Evolutionary conservation across 441 rosid species (phyloP), one percentile per base, ranked within the genome.

Genomic region (Populus hybrid): DNA sequence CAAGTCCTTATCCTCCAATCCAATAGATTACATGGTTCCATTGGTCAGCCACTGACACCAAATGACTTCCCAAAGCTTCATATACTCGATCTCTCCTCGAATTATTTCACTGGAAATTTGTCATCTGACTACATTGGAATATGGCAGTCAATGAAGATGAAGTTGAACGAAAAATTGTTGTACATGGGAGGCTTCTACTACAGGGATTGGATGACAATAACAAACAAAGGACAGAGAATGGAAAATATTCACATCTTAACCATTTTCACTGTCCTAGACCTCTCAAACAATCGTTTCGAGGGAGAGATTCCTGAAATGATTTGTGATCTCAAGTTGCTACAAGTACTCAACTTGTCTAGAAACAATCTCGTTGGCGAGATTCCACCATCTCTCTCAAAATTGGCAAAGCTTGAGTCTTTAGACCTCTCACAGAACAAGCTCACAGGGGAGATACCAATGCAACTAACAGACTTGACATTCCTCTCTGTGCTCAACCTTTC

Each of bases 11-110:
- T 31, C 33, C 33, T 31, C 33, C 33, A 31, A 31, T 31, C 33
- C 33, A 85, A 80, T 61, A 72, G 28, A 26, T 76, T 84, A 11
- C n/a, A 33, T 11, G 83, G 87, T 16, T 1, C 12, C 7, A 9
- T 69, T 4, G 42, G 33, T 10, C 8, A 56, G 26, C 10, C 69
- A 3, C 26, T n/a, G 0, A 31, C 26, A 4, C 26, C 16, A 6
- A 8, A 59, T 66, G n/a, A 67, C 4, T 40, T 56, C 38, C 23
- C 33, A 12, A 4, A 9, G 7, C 16, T 71, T 65, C 72, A 53
- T 26, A 36, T 78, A 3, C 26, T 76, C 11, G 78, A 70, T 64
- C 20, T 71, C 23, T 66, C 82, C 42, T 29, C 40, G 3, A 70
- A 70, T 70, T 18, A 29, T 0, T 40, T 70, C n/a, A 38, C 56